Conservation (phyloP, 148 eudicot species). For the Cornus suecica region DNA sequence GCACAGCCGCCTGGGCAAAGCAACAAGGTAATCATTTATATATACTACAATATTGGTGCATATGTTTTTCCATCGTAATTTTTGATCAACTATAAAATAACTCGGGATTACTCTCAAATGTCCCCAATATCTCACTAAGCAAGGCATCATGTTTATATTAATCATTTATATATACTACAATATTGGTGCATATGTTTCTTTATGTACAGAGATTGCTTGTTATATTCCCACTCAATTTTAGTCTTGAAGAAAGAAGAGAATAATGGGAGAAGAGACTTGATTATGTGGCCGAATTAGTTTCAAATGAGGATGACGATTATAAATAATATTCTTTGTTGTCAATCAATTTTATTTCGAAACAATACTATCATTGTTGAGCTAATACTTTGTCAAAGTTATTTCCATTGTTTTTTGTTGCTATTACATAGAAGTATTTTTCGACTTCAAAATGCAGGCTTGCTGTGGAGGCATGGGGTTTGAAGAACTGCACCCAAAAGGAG, state of each 20-base stretch:
- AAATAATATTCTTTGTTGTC: not conserved
- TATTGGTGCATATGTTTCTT: not conserved
- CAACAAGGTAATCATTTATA: slow-evolving; percentile 94
- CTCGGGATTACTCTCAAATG: not conserved
- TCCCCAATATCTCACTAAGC: not conserved
- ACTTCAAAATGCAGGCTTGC: slow-evolving; percentile 61
- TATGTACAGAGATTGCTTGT: not conserved
- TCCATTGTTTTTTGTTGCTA: not conserved
- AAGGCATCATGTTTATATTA: not conserved
- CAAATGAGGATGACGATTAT: no score
- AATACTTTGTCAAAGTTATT: not conserved
- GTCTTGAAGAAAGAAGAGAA: not conserved
- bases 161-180: not conserved
- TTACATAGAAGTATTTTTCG: not conserved
- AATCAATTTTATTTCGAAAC: not conserved
- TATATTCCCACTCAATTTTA: not conserved
- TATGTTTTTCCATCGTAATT: not conserved
- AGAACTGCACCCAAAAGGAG: slow-evolving; percentile 93
- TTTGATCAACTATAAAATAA: not conserved
- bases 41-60: no score
- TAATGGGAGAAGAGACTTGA: no score
- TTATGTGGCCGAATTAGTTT: no score
- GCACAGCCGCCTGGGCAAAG: slow-evolving; percentile 82
- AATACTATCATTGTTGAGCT: not conserved
- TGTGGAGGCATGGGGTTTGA: slow-evolving; percentile 98